Conservation (phyloP, 192 early-diverging fungal genomes). For the Coemansia pectinata region DNA sequence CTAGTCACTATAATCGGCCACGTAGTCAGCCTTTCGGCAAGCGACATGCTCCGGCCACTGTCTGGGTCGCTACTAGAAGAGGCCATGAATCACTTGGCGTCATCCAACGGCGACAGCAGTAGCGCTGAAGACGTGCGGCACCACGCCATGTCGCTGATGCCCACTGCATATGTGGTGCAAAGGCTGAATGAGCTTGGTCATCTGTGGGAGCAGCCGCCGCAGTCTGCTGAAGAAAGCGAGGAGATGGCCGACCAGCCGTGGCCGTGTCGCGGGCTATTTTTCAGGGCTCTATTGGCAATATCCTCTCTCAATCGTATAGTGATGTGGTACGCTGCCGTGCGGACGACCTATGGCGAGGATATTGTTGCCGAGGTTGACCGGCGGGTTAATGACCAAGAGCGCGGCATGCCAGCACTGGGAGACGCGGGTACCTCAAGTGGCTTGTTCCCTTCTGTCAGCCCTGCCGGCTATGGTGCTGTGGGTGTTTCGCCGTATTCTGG, state of each 20-base stretch:
- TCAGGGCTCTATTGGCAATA: conserved; percentile 42
- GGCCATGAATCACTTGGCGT: conserved; percentile 2
- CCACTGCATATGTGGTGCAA: conserved; percentile 32
- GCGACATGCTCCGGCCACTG: conserved; percentile 41
- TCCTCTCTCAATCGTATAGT: conserved; percentile 49
- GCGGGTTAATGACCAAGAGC: not conserved
- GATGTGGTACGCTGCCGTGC: conserved; percentile 37
- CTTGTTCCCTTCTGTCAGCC: not conserved
- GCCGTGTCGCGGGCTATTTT: conserved; percentile 43
- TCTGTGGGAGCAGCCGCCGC: conserved; percentile 31
- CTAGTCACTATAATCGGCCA: conserved; percentile 39
- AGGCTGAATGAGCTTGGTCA: conserved; percentile 32
- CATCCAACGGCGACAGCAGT: not conserved
- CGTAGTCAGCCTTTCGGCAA: conserved; percentile 21
- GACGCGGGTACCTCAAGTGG: not conserved
- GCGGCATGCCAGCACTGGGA: not conserved
- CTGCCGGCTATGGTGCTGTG: not conserved
- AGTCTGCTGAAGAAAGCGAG: not conserved
- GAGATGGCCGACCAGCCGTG: conserved; percentile 16
- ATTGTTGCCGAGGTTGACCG: conserved; percentile 27
- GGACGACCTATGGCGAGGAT: conserved; percentile 39
- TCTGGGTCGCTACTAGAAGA: conserved; percentile 22
- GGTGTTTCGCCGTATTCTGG: not conserved
- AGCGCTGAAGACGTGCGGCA: conserved; percentile 18
- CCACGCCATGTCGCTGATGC: conserved; percentile 21